Evolutionary conservation across 495 filamentous ascomycete genomes (phyloP).

Genomic region (Hyaloscypha bicolor): DNA sequence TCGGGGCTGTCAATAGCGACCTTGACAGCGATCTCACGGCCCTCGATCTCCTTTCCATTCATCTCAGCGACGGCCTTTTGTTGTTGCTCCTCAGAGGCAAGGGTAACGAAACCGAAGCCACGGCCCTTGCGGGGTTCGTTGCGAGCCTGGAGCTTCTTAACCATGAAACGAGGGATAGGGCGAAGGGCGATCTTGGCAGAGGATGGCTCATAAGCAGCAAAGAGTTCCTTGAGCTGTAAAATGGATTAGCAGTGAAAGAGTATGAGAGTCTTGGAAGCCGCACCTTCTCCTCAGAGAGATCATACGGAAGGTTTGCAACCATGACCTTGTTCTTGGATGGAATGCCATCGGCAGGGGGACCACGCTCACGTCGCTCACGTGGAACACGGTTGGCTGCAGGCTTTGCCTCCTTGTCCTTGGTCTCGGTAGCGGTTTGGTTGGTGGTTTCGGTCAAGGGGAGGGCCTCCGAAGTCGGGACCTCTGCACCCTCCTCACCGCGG

Average conservation of each 20-base stretch:
- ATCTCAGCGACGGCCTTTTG: slow-evolving; percentile 96
- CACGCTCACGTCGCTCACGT: slow-evolving; percentile 77
- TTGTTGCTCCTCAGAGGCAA: slow-evolving; percentile 92
- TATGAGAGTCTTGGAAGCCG: slow-evolving; percentile 25
- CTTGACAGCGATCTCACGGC: slow-evolving; percentile 99
- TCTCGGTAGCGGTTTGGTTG: slow-evolving; percentile 46
- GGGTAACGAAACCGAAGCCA: slow-evolving; percentile 97
- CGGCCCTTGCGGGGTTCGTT: slow-evolving; percentile 99
- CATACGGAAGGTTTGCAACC: slow-evolving; percentile 98
- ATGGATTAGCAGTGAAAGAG: slow-evolving; percentile 41
- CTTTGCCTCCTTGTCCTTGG: slow-evolving; percentile 39
- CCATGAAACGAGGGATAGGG: slow-evolving; percentile 99
- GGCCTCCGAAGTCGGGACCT: slow-evolving; percentile 39
- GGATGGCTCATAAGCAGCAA: slow-evolving; percentile 81
- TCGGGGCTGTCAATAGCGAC: slow-evolving; percentile 98
- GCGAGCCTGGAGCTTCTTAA: slow-evolving; percentile 98
- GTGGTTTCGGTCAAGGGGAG: slow-evolving; percentile 57
- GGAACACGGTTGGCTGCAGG: slow-evolving; percentile 38
- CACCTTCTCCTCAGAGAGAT: slow-evolving; percentile 96
- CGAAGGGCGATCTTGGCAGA: slow-evolving; percentile 98
- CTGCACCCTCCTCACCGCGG: slow-evolving; percentile 36
- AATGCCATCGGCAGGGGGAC: slow-evolving; percentile 95
- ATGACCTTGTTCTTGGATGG: slow-evolving; percentile 99
- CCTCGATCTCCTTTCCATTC: slow-evolving; percentile 98
- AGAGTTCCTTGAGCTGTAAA: slow-evolving; percentile 90